Evolutionary conservation across 2,329 filamentous ascomycete species (phyloP), one percentile per base, ranked within the genome.

Genomic region (Penicillium sp.): DNA sequence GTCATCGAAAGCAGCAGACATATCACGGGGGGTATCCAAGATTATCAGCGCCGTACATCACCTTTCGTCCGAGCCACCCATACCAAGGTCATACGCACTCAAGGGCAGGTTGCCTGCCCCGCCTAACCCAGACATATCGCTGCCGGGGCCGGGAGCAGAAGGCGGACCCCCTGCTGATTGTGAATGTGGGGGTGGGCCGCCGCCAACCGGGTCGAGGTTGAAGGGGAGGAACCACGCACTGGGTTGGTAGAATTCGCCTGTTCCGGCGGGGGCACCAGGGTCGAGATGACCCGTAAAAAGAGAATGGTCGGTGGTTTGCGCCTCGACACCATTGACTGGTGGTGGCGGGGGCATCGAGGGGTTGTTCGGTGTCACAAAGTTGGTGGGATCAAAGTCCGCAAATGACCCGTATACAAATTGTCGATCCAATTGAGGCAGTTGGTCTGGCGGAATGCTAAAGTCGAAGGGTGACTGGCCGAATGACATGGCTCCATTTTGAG

Each of bases 211-310:
- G 59, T 95, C 90, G 76, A 96, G 87, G 72, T 96, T 96, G 76
- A 96, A 96, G 1, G 93, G 92, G 81, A 96, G 88, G 75, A 96
- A 96, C 91, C 93, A 98, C 5, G 90, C 91, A 54, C 88, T 89
- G 48, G 76, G 75, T 45, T 78, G 76, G 56, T 76, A 73, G 59
- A 72, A 76, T 43, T 76, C 76, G 50, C 73, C 75, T 5, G 71
- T 70, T 4, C 71, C 75, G 1, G 75, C 68, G 1, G 72, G 73
- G 4, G 71, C 72, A 42, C 69, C 66, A 31, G 75, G 71, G 52
- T 76, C 74, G 11, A 77, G 63, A 11, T 74, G 67, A 12, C 73
- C 71, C 0, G 71, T 70, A 68, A 77, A 79, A 5, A 76, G 64
- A 10, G 71, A 60, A 22, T 69, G 66, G 39, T 64, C 68, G 17